Evolutionary conservation across 2,329 filamentous ascomycete species (phyloP).

Genomic region (Coniochaeta sp.): DNA sequence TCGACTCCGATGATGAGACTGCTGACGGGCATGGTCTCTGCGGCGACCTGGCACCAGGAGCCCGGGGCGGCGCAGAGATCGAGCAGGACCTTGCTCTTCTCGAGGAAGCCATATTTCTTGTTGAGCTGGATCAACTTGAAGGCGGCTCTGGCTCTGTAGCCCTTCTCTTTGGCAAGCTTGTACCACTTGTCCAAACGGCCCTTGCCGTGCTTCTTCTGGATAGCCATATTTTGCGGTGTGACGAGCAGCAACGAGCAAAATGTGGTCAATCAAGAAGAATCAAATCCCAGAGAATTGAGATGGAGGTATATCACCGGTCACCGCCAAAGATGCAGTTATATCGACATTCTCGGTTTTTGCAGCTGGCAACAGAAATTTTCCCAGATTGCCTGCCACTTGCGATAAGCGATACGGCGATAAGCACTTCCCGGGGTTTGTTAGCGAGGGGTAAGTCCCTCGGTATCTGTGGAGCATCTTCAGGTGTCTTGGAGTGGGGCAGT

Average conservation of each 20-base stretch:
- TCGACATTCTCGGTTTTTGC: slow-evolving; percentile 2
- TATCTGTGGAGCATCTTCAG: background rate
- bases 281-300: no score
- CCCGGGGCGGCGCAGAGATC: slow-evolving; percentile 97
- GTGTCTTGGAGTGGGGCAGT: no score
- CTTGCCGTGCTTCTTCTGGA: slow-evolving; percentile 98
- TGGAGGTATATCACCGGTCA: slow-evolving; percentile 1
- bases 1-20: slow-evolving; percentile 93
- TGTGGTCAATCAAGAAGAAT: no score
- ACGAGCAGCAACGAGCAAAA: background rate
- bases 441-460: background rate
- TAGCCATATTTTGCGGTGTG: slow-evolving; percentile 70
- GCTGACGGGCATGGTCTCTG: slow-evolving; percentile 86
- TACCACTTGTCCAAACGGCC: slow-evolving; percentile 99
- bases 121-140: slow-evolving; percentile 98
- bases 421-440: background rate
- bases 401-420: background rate
- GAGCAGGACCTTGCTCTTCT: slow-evolving; percentile 91
- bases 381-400: background rate
- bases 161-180: slow-evolving; percentile 96
- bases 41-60: slow-evolving; percentile 94
- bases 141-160: slow-evolving; percentile 88
- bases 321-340: background rate
- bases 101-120: slow-evolving; percentile 97
- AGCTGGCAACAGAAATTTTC: slow-evolving; percentile 1